Evolutionary conservation across 352 stramenopile genomes (phyloP), one percentile per base, ranked within the genome.

Genomic region (Globisporangium apiculatum): DNA sequence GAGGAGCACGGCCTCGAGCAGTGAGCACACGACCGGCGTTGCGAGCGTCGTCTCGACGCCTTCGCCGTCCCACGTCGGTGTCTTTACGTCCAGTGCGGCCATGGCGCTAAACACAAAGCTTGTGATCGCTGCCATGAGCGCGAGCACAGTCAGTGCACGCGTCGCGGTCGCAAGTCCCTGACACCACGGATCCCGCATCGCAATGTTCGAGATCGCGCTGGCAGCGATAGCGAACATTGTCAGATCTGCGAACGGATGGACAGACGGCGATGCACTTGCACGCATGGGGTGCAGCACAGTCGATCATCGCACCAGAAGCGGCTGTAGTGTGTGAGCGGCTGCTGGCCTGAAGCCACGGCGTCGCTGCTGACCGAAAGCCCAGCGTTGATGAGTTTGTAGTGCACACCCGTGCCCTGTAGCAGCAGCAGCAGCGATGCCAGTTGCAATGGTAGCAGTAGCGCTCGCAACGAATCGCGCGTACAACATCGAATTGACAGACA

Each of bases 371-470:
- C 57, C 7, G 66, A 58, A 1, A 87, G 53, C 11, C 80, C 80
- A 10, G 80, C 80, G 55, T 90, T 89, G 58, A 88, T 86, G 57
- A 93, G 75, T 62, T 93, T 93, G 75, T 89, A 89, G 52, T 84
- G 68, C 51, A 93, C 79, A 15, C 83, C 83, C 0, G 64, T 83
- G 14, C 80, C 80, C 82, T 90, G 48, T 31, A 31, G 24, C 24
- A 31, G 24, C 24, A 31, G 24, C 14, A 61, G 15, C 31, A 48
- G 41, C 48, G 42, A n/a, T 54, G 11, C 51, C 37, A 47, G 42
- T n/a, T 7, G 42, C 11, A 46, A 14, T 46, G 41, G 41, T n/a
- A n/a, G 12, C 11, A 45, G 41, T 45, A 45, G 41, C 24, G 24
- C 24, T 3, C 24, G 2, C 24, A 31, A 31, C 24, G 24, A 31